Base-by-base conservation (phyloP, 331 rosid species). In the Prunus yedoensis region DNA sequence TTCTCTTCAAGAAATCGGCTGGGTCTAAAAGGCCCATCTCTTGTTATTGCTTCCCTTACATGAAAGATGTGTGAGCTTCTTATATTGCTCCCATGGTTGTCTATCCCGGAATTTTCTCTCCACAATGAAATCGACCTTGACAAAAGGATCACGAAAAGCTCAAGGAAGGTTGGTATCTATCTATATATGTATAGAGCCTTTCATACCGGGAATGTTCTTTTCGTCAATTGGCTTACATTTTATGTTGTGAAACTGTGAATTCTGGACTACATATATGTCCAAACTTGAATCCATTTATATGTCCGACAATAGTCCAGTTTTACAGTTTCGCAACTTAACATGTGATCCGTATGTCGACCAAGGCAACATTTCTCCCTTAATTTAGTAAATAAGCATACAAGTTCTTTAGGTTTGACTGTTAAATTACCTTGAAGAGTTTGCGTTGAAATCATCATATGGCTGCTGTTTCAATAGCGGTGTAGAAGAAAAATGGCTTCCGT, bases 1-100 rank as follows among this genome's bases (percentile, higher is more conserved):
- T 85, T 92, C 75, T 84, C 89, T 82, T 90, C 96, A 41, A 85
- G 90, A 71, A 88, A 90, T 47, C 80, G 89, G 82, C 88, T 84
- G 21, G 91, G 89, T 85, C 86, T 88, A 77, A 90, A 78, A 15
- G 95, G 95, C 21, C 71, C 83, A 62, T 68, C 79, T 74, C 83
- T 74, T 15, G 77, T 74, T 18, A 79, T 72, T 73, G 74, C 54
- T 45, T 89, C 88, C 45, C 70, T 63, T 8, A 38, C 38, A 64
- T 59, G 79, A 69, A 57, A 66, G 1, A 65, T 68, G 51, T 81
- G 81, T 60, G 93, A 83, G 62, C 74, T 61, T 27, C 35, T 62
- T 63, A 49, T 74, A 3, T 11, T 74, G 27, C 35, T 74, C 28
- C 77, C 46, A 23, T 66, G 14, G 52, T 62, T 70, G 30, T 74